A percentile compares a stretch with the other conserved stretches of the same genome.
Conservation (phyloP, 2,329 filamentous ascomycete genomes). For the Aspergillus sp. region DNA sequence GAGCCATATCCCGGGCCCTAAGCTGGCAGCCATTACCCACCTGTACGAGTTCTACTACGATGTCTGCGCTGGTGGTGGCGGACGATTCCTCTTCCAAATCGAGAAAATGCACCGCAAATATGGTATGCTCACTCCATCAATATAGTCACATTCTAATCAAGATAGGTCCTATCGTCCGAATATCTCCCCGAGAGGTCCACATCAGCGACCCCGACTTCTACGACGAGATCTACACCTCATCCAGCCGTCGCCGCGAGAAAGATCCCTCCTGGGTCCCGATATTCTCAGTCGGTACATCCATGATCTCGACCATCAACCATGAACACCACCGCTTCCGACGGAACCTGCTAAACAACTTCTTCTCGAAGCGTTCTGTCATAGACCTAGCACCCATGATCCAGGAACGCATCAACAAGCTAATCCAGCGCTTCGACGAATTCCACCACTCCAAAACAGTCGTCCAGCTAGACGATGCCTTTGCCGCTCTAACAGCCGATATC, state of each 20-base stretch:
- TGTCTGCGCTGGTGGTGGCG: not conserved
- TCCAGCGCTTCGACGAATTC: conserved; percentile 11
- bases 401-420: conserved; percentile 17
- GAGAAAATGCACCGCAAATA: not conserved
- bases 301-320: conserved; percentile 17
- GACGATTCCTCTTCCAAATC: not conserved
- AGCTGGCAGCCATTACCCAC: not conserved
- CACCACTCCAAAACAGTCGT: not conserved
- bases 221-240: conserved; percentile 2
- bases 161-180: conserved; percentile 5
- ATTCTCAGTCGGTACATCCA: not conserved
- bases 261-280: no score
- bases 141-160: no score
- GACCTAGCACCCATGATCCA: conserved; percentile 16
- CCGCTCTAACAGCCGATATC: not conserved
- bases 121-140: not conserved
- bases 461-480: not conserved
- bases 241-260: no score
- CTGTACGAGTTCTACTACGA: conserved; percentile 7
- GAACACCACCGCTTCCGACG: conserved; percentile 24
- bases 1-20: not conserved
- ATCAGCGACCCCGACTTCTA: conserved; percentile 1
- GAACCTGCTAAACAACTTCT: conserved; percentile 21
- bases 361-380: conserved; percentile 22
- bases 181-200: conserved; percentile 4